Conservation (phyloP, 345 rosid species). For the Raphanus sativus region DNA sequence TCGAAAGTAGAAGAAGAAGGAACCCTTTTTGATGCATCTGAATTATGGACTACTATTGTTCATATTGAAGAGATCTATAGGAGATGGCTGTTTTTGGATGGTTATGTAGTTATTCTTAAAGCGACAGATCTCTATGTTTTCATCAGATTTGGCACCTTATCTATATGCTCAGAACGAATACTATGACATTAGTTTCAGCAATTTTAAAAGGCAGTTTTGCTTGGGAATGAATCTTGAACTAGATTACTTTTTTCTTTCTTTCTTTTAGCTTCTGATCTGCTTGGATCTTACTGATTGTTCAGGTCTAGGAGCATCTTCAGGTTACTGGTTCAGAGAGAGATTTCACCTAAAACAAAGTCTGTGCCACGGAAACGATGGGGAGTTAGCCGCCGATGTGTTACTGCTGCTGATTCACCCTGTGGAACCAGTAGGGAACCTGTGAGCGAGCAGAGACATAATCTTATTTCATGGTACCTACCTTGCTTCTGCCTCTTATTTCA, state of each 20-base stretch:
- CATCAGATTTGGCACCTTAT: background rate
- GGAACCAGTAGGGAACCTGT: constrained; percentile 43
- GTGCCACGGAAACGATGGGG: constrained; percentile 67
- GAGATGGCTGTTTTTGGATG: too few relatives aligned
- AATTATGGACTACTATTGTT: background rate
- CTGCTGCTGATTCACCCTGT: constrained; percentile 37
- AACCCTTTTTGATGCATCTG: background rate
- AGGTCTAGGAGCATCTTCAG: constrained; percentile 60
- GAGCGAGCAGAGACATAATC: constrained; percentile 65
- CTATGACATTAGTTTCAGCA: background rate
- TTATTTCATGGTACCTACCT: constrained; percentile 65
- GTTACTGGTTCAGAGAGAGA: constrained; percentile 71
- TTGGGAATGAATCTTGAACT: background rate
- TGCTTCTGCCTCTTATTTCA: constrained; percentile 49
- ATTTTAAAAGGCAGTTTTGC: background rate
- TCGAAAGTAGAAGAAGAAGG: background rate
- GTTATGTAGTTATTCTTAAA: background rate
- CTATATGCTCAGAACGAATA: too few relatives aligned
- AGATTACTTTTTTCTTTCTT: background rate
- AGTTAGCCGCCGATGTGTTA: constrained; percentile 41
- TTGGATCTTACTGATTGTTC: constrained; percentile 26
- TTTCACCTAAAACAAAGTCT: constrained; percentile 59
- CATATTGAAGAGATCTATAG: too few relatives aligned
- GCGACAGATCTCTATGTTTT: constrained; percentile 21
- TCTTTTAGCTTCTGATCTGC: constrained; percentile 18